phyloP scores from a whole-genome alignment of 2,329 filamentous ascomycete species.

The Colletotrichum siamense region DNA sequence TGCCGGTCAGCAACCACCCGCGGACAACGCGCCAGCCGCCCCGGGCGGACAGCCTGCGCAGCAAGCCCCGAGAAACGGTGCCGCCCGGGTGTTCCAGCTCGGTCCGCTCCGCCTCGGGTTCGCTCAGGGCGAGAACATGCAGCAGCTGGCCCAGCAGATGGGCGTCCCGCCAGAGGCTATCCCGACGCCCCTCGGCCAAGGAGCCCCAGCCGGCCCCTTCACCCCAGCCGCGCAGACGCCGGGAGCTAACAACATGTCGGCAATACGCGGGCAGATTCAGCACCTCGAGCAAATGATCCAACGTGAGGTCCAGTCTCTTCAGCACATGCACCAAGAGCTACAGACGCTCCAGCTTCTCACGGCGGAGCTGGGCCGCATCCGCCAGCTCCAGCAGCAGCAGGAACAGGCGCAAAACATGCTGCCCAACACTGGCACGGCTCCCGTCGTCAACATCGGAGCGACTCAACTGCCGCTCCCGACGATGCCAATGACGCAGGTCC shows the following conservation, averaged over 20 bases:
- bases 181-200: slow-evolving; percentile 17
- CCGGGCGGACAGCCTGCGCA: slow-evolving; percentile 23
- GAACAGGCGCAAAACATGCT: slow-evolving; percentile 25
- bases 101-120: slow-evolving; percentile 79
- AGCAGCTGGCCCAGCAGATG: slow-evolving; percentile 71
- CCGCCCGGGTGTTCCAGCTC: slow-evolving; percentile 71
- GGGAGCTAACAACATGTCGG: slow-evolving; percentile 38
- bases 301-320: slow-evolving; percentile 68
- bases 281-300: slow-evolving; percentile 73
- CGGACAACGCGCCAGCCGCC: slow-evolving; percentile 26
- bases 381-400: slow-evolving; percentile 51
- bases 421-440: slow-evolving; percentile 4
- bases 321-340: slow-evolving; percentile 70
- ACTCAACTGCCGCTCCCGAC: slow-evolving; percentile 18
- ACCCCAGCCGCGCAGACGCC: slow-evolving; percentile 23
- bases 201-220: slow-evolving; percentile 17
- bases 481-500: slow-evolving; percentile 13
- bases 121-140: slow-evolving; percentile 72
- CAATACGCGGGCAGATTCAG: slow-evolving; percentile 65
- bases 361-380: slow-evolving; percentile 70
- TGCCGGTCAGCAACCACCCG: slow-evolving; percentile 37
- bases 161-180: slow-evolving; percentile 42
- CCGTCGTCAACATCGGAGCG: slow-evolving; percentile 26
- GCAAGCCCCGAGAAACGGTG: slow-evolving; percentile 33
- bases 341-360: slow-evolving; percentile 72